phyloP scores from a whole-genome alignment of 75 land plant species.

The Picea sitchensis region DNA sequence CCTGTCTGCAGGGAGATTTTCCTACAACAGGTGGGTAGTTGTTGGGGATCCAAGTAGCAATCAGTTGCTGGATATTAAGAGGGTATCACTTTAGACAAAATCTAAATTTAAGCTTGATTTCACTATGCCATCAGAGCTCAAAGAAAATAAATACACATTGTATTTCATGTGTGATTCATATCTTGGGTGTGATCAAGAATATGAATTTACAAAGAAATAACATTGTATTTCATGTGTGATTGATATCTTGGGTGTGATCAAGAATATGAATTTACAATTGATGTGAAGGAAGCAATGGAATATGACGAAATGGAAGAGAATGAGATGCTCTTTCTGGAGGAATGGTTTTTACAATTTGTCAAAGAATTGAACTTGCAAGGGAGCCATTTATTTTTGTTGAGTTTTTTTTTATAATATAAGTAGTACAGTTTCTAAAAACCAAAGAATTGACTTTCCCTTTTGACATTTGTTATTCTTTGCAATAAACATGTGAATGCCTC shows the following conservation, averaged over 20 bases:
- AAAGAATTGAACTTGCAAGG: too few species aligned
- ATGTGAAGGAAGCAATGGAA: conserved; percentile 59
- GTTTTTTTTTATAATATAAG: too few species aligned
- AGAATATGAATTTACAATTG: conserved; percentile 74
- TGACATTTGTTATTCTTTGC: too few species aligned
- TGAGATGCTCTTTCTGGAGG: background rate
- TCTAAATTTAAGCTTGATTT: conserved; percentile 70
- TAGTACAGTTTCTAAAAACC: too few species aligned
- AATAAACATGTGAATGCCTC: too few species aligned
- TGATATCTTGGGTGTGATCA: conserved; percentile 95
- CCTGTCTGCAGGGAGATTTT: too few species aligned
- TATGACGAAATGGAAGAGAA: conserved; percentile 24
- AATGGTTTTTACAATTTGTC: too few species aligned
- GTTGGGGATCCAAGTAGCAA: conserved; percentile 77
- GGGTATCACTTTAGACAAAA: conserved; percentile 70
- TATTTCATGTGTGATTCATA: conserved; percentile 98
- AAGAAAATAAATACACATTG: conserved; percentile 66
- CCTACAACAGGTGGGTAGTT: conserved; percentile 99
- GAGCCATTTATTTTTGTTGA: too few species aligned
- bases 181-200: conserved; percentile 94
- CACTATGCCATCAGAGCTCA: conserved; percentile 66
- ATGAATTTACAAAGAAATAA: conserved; percentile 66
- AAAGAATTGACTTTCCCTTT: too few species aligned
- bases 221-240: conserved; percentile 92
- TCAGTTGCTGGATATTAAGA: conserved; percentile 81